These are phyloP conservation scores for Plasmodium vinckei DNA, from an alignment of 169 alveolate species.

Conservation along the genomic window DNA sequence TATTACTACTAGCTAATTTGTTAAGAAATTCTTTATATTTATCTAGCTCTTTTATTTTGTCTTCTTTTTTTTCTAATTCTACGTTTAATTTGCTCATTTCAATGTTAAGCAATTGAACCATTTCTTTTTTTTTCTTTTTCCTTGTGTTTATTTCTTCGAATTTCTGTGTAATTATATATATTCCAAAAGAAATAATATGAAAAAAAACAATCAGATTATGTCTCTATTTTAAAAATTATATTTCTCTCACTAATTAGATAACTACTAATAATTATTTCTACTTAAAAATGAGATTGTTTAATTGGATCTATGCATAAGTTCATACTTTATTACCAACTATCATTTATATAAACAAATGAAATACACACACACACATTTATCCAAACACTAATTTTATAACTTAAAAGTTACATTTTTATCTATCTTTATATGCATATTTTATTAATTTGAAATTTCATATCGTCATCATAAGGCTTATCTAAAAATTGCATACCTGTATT, in stretches of 20 bases:
- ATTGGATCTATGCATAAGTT: too few relatives aligned
- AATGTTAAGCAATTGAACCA: conserved; percentile 50
- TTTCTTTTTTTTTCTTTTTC: conserved; percentile 61
- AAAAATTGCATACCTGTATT: conserved; percentile 25
- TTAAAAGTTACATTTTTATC: too few relatives aligned
- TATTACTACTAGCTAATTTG: conserved; percentile 57
- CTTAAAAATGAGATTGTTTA: too few relatives aligned
- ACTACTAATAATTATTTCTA: not conserved
- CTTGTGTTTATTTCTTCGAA: conserved; percentile 42
- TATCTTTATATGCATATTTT: too few relatives aligned
- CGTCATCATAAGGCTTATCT: too few relatives aligned
- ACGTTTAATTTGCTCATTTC: conserved; percentile 73
- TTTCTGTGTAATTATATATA: conserved; percentile 9
- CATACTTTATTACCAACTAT: too few relatives aligned
- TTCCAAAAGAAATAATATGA: not conserved
- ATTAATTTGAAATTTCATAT: too few relatives aligned
- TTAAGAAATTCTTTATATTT: conserved; percentile 47
- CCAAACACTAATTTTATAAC: too few relatives aligned
- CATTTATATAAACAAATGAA: too few relatives aligned
- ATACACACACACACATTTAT: too few relatives aligned
- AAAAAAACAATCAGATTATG: not conserved
- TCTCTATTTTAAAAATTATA: too few relatives aligned
- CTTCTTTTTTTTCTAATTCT: conserved; percentile 62
- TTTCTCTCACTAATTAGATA: too few relatives aligned
- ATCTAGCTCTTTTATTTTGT: conserved; percentile 69